phyloP scores from a whole-genome alignment of 768 basidiomycete genomes.

The Lactarius sp. region DNA sequence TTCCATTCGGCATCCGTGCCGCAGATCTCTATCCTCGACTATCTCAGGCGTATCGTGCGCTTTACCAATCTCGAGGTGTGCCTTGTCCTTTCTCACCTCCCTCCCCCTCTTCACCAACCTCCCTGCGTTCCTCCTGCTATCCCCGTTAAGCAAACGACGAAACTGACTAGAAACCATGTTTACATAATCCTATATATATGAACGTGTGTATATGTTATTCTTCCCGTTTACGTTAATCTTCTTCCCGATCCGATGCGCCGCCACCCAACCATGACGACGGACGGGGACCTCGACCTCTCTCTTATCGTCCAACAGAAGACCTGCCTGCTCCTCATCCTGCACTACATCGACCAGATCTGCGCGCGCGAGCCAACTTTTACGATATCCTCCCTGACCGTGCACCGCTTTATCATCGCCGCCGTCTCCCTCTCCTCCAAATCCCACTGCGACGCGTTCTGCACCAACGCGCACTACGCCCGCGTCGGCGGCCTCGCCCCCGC shows the following conservation, averaged over 20 bases:
- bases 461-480: conserved; percentile 90
- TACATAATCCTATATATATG: neutral
- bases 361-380: conserved; percentile 83
- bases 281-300: neutral
- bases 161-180: neutral
- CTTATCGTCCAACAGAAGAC: conserved; percentile 48
- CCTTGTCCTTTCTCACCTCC: conserved; percentile 12
- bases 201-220: neutral
- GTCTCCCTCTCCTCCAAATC: conserved; percentile 92
- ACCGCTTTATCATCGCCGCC: conserved; percentile 94
- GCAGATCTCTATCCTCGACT: conserved; percentile 83
- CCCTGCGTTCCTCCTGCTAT: too few species aligned
- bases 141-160: neutral
- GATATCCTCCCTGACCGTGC: conserved; percentile 92
- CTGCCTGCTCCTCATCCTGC: conserved; percentile 74
- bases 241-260: neutral
- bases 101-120: neutral
- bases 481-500: conserved; percentile 90
- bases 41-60: conserved; percentile 87
- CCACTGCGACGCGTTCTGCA: conserved; percentile 92
- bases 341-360: conserved; percentile 94
- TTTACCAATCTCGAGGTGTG: conserved; percentile 95
- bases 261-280: neutral
- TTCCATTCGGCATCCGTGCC: conserved; percentile 95
- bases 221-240: neutral